These are phyloP conservation scores for Haplosporangium gracile DNA, from an alignment of 192 early-diverging fungal species.

Conservation along the genomic window DNA sequence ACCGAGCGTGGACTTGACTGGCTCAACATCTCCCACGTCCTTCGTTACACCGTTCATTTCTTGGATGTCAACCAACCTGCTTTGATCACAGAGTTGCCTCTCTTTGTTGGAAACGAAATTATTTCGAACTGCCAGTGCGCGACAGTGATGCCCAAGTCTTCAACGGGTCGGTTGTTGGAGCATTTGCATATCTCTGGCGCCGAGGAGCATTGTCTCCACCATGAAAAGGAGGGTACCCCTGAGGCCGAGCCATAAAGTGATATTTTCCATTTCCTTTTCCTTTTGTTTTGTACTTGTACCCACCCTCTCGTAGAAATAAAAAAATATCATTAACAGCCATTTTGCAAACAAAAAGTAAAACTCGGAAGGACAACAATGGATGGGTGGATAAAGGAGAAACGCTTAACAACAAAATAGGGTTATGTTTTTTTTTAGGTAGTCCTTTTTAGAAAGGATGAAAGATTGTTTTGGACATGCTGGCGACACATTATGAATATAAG, in stretches of 20 bases:
- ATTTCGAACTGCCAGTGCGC: constrained; percentile 14
- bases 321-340: neutral
- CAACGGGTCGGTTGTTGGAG: constrained; percentile 8
- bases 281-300: constrained; percentile 9
- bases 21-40: constrained; percentile 42
- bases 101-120: constrained; percentile 46
- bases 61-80: constrained; percentile 32
- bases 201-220: constrained; percentile 31
- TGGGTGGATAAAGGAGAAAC: neutral
- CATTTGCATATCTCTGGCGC: constrained; percentile 23
- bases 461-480: no score
- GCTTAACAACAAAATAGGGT: neutral
- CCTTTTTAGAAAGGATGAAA: no score
- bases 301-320: neutral
- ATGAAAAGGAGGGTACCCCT: constrained; percentile 36
- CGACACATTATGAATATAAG: no score
- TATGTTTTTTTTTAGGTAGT: neutral
- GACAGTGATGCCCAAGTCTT: neutral
- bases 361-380: neutral
- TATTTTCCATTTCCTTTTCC: neutral
- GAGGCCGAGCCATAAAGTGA: constrained; percentile 21
- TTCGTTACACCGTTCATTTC: constrained; percentile 43
- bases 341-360: neutral
- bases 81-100: constrained; percentile 35
- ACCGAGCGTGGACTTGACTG: constrained; percentile 47